These are phyloP conservation scores for Straminergon stramineum DNA, from an alignment of 225 moss, liverwort and hornwort species.

Conservation along the genomic window DNA sequence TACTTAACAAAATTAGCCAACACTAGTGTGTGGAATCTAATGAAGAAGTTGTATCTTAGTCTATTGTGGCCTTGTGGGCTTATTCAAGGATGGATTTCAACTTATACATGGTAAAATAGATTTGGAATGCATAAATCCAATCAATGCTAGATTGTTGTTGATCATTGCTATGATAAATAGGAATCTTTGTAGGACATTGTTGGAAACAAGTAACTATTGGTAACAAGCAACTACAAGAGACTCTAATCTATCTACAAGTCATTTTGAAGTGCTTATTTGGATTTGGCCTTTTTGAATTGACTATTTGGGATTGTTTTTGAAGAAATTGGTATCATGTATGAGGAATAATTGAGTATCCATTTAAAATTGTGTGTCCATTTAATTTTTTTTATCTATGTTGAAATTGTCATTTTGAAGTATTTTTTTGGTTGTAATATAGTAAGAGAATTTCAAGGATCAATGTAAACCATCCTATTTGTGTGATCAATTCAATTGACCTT, in stretches of 20 bases:
- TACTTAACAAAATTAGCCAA: not conserved
- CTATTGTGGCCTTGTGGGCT: not conserved
- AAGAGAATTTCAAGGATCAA: not conserved
- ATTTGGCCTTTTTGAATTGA: not conserved
- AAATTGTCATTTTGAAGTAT: not conserved
- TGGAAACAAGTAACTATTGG: not conserved
- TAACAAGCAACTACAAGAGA: not conserved
- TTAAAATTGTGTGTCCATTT: no score
- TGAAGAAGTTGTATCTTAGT: accelerated
- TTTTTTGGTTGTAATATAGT: not conserved
- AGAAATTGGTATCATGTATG: accelerated
- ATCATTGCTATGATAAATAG: not conserved
- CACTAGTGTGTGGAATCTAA: not conserved
- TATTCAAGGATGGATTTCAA: not conserved
- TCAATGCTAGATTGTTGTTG: not conserved
- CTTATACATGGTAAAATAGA: not conserved
- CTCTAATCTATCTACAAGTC: not conserved
- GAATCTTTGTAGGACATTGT: not conserved
- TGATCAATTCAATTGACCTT: not conserved
- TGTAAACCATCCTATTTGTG: not conserved
- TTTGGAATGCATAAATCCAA: not conserved
- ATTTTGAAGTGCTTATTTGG: not conserved
- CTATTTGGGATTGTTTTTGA: not conserved
- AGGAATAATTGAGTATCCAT: not conserved
- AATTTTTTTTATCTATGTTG: not conserved